Evolutionary conservation across 768 basidiomycete species (phyloP).

Genomic region (Termitomyces sp.): DNA sequence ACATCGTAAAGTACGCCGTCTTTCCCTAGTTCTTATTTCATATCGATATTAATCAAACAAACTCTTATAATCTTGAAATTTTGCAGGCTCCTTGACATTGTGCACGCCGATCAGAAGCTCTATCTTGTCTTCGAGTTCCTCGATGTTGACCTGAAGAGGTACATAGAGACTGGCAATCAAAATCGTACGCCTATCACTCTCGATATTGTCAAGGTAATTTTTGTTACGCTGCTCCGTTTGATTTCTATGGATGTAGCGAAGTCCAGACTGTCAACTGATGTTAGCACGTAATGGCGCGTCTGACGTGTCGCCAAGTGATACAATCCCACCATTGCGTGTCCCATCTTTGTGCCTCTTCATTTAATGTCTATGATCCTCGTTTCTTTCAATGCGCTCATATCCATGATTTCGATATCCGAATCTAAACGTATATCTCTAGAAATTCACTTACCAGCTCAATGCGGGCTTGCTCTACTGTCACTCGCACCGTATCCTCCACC

Average conservation of each 20-base stretch:
- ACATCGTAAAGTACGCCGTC: constrained; percentile 77
- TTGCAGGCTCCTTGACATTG: constrained; percentile 86
- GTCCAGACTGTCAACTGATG: neutral
- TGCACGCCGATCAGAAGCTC: constrained; percentile 94
- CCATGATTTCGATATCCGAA: neutral
- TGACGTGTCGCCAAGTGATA: constrained; percentile 12
- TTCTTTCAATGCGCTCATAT: neutral
- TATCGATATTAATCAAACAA: neutral
- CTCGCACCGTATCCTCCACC: constrained; percentile 92
- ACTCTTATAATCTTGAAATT: neutral
- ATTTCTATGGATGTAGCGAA: neutral
- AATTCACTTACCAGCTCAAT: constrained; percentile 92
- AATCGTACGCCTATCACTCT: constrained; percentile 65
- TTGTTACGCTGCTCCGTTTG: constrained; percentile 1
- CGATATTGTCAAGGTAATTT: constrained; percentile 74
- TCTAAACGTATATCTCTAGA: constrained; percentile 41
- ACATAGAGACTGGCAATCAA: constrained; percentile 86
- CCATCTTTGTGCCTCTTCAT: neutral
- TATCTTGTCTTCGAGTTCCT: constrained; percentile 98
- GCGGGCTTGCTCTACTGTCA: constrained; percentile 93
- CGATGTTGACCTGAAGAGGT: constrained; percentile 93
- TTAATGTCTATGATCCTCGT: neutral
- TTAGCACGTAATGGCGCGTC: constrained; percentile 14
- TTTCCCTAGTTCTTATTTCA: neutral
- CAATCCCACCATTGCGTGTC: neutral